Percentiles rank a stretch among this genome's conserved stretches.
phyloP scores from a whole-genome alignment of 345 rosid genomes.

The Camelina hispida region DNA sequence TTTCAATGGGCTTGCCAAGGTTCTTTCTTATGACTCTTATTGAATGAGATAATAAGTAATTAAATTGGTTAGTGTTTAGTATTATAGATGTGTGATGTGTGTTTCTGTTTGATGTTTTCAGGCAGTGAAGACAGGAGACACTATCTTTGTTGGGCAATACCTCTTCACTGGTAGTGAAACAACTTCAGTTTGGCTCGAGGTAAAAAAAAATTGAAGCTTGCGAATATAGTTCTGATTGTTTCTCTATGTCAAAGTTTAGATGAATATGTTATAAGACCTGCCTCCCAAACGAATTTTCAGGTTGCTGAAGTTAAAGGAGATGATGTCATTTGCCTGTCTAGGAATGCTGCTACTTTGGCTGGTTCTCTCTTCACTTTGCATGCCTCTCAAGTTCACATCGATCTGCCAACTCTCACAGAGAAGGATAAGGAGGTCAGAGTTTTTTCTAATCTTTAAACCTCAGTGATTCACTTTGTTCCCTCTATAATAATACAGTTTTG shows the following conservation, averaged over 20 bases:
- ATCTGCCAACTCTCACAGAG: conserved; percentile 85
- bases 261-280: conserved; percentile 2
- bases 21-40: conserved; percentile 27
- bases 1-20: conserved; percentile 87
- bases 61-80: background rate
- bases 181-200: conserved; percentile 99
- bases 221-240: background rate
- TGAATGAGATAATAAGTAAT: conserved; percentile 3
- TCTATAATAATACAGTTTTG: background rate
- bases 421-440: conserved; percentile 83
- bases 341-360: conserved; percentile 87
- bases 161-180: conserved; percentile 98
- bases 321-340: conserved; percentile 83
- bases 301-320: conserved; percentile 81
- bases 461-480: conserved; percentile 21
- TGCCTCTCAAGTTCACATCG: conserved; percentile 85
- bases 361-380: conserved; percentile 91
- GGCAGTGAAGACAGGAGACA: conserved; percentile 94
- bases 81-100: background rate
- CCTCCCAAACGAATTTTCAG: conserved; percentile 46
- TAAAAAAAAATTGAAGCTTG: conserved; percentile 30
- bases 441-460: background rate
- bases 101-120: conserved; percentile 48
- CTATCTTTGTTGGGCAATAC: conserved; percentile 93
- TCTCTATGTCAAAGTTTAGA: conserved; percentile 1